Evolutionary conservation across 2,329 filamentous ascomycete genomes (phyloP).

Genomic region (Penicillium frequentans): DNA sequence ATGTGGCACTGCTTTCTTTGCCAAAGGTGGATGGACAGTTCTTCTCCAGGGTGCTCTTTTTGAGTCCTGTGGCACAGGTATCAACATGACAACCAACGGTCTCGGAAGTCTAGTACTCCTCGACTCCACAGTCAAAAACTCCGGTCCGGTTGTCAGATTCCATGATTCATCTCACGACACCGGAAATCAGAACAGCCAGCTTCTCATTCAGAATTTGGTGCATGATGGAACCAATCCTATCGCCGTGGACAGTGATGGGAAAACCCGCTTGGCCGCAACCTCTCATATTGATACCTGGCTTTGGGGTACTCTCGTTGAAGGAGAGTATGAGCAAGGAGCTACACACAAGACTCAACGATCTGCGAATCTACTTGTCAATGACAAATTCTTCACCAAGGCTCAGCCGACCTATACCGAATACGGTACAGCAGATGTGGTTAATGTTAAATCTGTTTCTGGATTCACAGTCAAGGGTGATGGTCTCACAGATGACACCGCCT

Average conservation of each 20-base stretch:
- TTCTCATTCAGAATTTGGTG: constrained; percentile 28
- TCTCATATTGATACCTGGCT: constrained; percentile 33
- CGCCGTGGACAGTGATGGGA: constrained; percentile 27
- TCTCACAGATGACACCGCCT: constrained; percentile 38
- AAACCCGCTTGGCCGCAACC: constrained; percentile 14
- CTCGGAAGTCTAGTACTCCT: constrained; percentile 30
- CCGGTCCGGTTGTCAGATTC: constrained; percentile 26
- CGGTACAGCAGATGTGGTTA: constrained; percentile 44
- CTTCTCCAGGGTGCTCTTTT: constrained; percentile 29
- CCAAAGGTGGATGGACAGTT: constrained; percentile 32
- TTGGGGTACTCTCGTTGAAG: constrained; percentile 31
- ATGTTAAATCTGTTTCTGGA: constrained; percentile 46
- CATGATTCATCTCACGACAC: constrained; percentile 31
- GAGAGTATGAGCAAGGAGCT: constrained; percentile 31
- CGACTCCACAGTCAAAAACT: constrained; percentile 27
- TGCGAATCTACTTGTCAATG: constrained; percentile 30
- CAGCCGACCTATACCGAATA: constrained; percentile 49
- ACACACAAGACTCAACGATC: constrained; percentile 33
- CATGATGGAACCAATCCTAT: constrained; percentile 28
- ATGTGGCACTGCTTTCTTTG: constrained; percentile 54
- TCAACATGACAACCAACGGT: constrained; percentile 29
- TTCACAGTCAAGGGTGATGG: constrained; percentile 47
- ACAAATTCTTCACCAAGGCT: constrained; percentile 43
- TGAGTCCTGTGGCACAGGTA: constrained; percentile 26
- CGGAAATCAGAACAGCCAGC: constrained; percentile 26